Evolutionary conservation across 352 stramenopile species (phyloP), one percentile per base, ranked within the genome.

Genomic region (Phytophthora podocarpi): DNA sequence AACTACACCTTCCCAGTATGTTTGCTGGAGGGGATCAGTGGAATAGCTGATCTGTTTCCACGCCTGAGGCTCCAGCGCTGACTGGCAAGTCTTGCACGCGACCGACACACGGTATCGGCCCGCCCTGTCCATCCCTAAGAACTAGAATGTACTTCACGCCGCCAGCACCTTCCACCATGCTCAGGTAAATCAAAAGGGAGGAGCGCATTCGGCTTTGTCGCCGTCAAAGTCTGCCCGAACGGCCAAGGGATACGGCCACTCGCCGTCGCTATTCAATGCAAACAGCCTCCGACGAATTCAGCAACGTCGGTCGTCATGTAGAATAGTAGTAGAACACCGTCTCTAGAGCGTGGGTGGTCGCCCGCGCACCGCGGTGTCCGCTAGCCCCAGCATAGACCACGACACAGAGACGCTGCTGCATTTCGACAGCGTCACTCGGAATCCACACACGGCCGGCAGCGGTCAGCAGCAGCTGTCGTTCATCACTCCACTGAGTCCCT

Each of bases 141-240:
- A 78, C 61, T 0, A 78, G 30, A 0, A 82, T 34, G 12, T 82
- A 73, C 34, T 60, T 53, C 1, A 18, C 9, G 0, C 31, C 24
- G 23, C 15, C 13, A 39, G 37, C 24, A 66, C 32, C 4, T 11
- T 27, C 26, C 3, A 51, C 42, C 42, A 51, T 39, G 0, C 24
- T 45, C 1, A 79, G 16, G 18, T n/a, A 67, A 79, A 21, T 75
- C 66, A 34, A 82, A 79, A 41, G 77, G 66, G 0, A 78, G 20
- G 1, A 76, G 15, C 20, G 78, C 65, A 16, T 82, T 82, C 0
- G 68, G 69, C 35, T 60, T 67, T 0, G 60, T 72, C 1, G 50
- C 62, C n/a, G 47, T 52, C 12, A 80, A 28, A 1, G 63, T 51
- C 11, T 47, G 12, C 2, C 67, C 59, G 42, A 45, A 61, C 3